These are phyloP conservation scores for Astrothelium subdiscretum DNA, from an alignment of 495 filamentous ascomycete genomes.

Conservation along the genomic window DNA sequence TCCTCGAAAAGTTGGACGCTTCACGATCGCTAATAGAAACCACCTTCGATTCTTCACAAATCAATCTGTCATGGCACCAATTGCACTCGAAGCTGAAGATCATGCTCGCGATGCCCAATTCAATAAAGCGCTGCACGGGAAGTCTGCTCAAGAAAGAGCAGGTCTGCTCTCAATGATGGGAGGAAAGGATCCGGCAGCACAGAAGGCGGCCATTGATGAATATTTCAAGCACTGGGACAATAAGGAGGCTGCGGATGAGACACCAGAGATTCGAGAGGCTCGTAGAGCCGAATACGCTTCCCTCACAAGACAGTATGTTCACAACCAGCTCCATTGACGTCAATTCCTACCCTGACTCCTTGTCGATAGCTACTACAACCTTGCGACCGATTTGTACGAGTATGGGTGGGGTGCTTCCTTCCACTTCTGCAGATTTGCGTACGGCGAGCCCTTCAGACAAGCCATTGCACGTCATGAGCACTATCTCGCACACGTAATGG, in stretches of 20 bases:
- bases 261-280: conserved; percentile 65
- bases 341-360: conserved; percentile 19
- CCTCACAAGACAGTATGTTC: conserved; percentile 66
- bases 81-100: conserved; percentile 74
- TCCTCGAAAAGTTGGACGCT: not conserved
- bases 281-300: conserved; percentile 88
- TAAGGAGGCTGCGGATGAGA: conserved; percentile 74
- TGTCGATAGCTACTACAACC: conserved; percentile 74
- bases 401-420: conserved; percentile 92
- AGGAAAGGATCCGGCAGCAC: conserved; percentile 67
- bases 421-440: conserved; percentile 95
- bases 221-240: conserved; percentile 99
- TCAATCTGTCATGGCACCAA: conserved; percentile 45
- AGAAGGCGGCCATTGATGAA: conserved; percentile 85
- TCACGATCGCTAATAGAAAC: not conserved
- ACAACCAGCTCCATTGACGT: conserved; percentile 9
- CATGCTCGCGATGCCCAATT: conserved; percentile 85
- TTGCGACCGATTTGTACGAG: conserved; percentile 95
- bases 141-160: conserved; percentile 55
- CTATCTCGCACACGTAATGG: conserved; percentile 87
- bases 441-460: conserved; percentile 79
- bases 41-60: not conserved
- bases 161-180: conserved; percentile 74
- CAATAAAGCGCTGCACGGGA: conserved; percentile 84
- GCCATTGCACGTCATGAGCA: conserved; percentile 97